These are phyloP conservation scores for Metschnikowia santaceciliae DNA, from an alignment of 805 yeast genomes.

Conservation along the genomic window DNA sequence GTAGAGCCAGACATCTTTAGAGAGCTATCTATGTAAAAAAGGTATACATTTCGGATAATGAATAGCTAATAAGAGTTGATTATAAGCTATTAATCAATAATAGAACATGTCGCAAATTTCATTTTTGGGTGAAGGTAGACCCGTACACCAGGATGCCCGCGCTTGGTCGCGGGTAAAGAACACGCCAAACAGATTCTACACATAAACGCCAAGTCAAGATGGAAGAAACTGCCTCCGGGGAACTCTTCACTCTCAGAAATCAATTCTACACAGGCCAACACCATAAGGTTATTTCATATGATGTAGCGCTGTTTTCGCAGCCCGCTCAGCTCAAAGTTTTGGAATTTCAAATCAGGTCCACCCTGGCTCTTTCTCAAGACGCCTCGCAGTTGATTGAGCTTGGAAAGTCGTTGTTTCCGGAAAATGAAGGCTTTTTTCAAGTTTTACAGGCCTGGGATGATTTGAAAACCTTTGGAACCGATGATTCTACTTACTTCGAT, in stretches of 20 bases:
- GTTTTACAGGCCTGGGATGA: constrained; percentile 42
- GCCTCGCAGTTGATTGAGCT: constrained; percentile 37
- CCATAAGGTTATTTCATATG: constrained; percentile 38
- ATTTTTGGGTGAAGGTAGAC: neutral
- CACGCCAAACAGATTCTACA: neutral
- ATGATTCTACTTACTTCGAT: constrained; percentile 40
- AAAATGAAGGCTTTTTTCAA: constrained; percentile 31
- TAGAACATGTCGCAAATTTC: neutral
- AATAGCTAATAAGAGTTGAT: too few species aligned
- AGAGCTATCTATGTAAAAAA: too few species aligned
- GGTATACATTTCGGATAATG: too few species aligned
- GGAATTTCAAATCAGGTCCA: constrained; percentile 39
- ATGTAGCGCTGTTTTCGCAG: constrained; percentile 34
- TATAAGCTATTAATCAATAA: too few species aligned
- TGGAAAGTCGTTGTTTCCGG: constrained; percentile 33
- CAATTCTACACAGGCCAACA: constrained; percentile 61
- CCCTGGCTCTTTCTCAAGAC: constrained; percentile 34
- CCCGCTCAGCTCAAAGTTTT: constrained; percentile 37
- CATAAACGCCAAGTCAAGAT: constrained; percentile 15
- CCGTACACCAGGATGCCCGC: constrained; percentile 2
- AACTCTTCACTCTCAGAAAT: constrained; percentile 52
- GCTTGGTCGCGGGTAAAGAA: constrained; percentile 1
- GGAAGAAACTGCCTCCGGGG: constrained; percentile 45
- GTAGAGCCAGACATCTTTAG: too few species aligned
- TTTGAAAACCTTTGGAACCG: constrained; percentile 40